These are phyloP conservation scores for Talinum fruticosum DNA, from an alignment of 148 eudicot genomes.

Conservation along the genomic window DNA sequence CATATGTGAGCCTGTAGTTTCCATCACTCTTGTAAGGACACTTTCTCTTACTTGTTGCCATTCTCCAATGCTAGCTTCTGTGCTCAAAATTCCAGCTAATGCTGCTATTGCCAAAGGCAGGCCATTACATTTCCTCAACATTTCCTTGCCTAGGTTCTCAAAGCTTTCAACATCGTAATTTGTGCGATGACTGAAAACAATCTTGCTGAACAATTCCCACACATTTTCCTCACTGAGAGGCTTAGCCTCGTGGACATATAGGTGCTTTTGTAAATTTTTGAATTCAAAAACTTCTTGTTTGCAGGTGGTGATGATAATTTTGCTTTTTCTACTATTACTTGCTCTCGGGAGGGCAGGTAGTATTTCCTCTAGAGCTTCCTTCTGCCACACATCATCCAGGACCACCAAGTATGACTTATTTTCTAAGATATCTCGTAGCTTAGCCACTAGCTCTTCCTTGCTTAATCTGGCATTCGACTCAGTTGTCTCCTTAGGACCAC, in stretches of 20 bases:
- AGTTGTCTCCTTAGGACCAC: background rate
- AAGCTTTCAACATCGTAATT: background rate
- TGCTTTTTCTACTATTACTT: constrained; percentile 13
- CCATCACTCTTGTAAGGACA: constrained; percentile 12
- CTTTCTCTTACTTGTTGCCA: constrained; percentile 6
- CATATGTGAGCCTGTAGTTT: background rate
- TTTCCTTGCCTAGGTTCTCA: constrained; percentile 30
- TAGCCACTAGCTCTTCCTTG: constrained; percentile 23
- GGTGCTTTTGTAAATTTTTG: background rate
- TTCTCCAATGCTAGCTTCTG: constrained; percentile 5
- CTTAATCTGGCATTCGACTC: background rate
- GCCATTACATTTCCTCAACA: constrained; percentile 34
- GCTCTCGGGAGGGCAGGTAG: constrained; percentile 15
- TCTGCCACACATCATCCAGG: constrained; percentile 38
- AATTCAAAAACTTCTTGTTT: constrained; percentile 11
- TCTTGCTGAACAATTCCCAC: constrained; percentile 35
- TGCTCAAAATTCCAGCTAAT: constrained; percentile 28
- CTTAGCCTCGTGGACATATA: constrained; percentile 23
- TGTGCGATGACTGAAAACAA: constrained; percentile 14
- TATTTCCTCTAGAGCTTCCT: constrained; percentile 25
- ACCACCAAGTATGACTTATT: constrained; percentile 27
- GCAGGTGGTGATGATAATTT: constrained; percentile 37
- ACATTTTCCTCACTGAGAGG: constrained; percentile 24
- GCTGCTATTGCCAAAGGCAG: constrained; percentile 41
- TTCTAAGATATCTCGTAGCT: constrained; percentile 11